phyloP scores from a whole-genome alignment of 306 rosid genomes.

The Lotus japonicus region DNA sequence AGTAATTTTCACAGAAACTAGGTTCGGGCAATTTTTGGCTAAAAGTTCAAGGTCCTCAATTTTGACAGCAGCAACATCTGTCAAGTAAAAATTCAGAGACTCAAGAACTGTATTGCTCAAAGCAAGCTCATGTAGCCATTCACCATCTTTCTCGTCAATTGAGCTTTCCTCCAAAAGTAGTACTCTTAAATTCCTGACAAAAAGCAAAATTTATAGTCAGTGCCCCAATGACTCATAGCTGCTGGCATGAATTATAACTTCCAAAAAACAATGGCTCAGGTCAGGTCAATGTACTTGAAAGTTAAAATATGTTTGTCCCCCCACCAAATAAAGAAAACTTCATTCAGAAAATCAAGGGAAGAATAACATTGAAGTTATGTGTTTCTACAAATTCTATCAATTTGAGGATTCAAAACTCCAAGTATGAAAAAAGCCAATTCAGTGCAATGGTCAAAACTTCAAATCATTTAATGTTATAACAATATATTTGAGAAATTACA shows the following conservation, averaged over 20 bases:
- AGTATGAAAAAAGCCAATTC: neutral
- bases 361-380: neutral
- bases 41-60: constrained; percentile 71
- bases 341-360: neutral
- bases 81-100: constrained; percentile 77
- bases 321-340: neutral
- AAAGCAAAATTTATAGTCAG: neutral
- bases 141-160: constrained; percentile 50
- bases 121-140: constrained; percentile 92
- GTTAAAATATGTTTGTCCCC: neutral
- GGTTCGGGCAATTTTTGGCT: constrained; percentile 73
- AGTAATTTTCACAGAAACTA: constrained; percentile 57
- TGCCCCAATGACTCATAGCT: neutral
- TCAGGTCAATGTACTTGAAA: constrained; percentile 32
- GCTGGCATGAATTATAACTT: neutral
- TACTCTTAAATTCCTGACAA: constrained; percentile 61
- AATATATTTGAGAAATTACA: neutral
- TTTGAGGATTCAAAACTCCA: neutral
- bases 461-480: neutral
- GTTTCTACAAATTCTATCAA: neutral
- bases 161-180: constrained; percentile 87
- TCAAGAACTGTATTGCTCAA: constrained; percentile 76
- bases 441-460: neutral
- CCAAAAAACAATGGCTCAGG: constrained; percentile 20
- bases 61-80: constrained; percentile 46